Conservation (phyloP, 768 basidiomycete species). For the Xanthoconium stramineum region DNA sequence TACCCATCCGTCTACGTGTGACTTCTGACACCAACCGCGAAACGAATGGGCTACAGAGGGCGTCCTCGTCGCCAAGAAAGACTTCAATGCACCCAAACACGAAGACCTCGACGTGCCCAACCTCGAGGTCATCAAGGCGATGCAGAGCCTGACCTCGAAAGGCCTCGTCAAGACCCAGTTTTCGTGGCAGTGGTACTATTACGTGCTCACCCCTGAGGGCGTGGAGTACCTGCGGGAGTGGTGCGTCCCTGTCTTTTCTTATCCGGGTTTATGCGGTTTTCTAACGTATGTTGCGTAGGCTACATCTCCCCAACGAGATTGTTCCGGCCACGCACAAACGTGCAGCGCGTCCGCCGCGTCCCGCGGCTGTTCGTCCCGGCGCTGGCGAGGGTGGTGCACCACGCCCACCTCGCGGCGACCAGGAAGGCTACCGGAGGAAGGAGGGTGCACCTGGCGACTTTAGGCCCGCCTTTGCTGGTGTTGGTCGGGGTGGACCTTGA, state of each 20-base stretch:
- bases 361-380: slow-evolving; percentile 68
- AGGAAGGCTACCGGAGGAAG: slow-evolving; percentile 88
- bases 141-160: slow-evolving; percentile 65
- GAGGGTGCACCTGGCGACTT: slow-evolving; percentile 87
- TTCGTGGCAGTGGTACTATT: slow-evolving; percentile 99
- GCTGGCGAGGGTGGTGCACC: slow-evolving; percentile 76
- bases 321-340: slow-evolving; percentile 98
- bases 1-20: background rate
- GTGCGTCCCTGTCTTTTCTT: slow-evolving; percentile 26
- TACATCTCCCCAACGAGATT: slow-evolving; percentile 93
- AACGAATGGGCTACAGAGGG: slow-evolving; percentile 61
- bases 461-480: slow-evolving; percentile 84
- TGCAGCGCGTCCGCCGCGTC: slow-evolving; percentile 82
- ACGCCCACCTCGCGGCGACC: slow-evolving; percentile 84
- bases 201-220: slow-evolving; percentile 94
- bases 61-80: slow-evolving; percentile 98
- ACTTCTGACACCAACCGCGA: background rate
- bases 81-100: slow-evolving; percentile 96
- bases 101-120: slow-evolving; percentile 80
- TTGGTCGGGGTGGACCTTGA: slow-evolving; percentile 84
- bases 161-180: slow-evolving; percentile 99
- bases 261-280: background rate
- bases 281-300: slow-evolving; percentile 44
- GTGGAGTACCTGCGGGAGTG: slow-evolving; percentile 96
- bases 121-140: slow-evolving; percentile 67